Evolutionary conservation across 345 rosid species (phyloP), one percentile per base, ranked within the genome.

Genomic region (Syzygium oleosum): DNA sequence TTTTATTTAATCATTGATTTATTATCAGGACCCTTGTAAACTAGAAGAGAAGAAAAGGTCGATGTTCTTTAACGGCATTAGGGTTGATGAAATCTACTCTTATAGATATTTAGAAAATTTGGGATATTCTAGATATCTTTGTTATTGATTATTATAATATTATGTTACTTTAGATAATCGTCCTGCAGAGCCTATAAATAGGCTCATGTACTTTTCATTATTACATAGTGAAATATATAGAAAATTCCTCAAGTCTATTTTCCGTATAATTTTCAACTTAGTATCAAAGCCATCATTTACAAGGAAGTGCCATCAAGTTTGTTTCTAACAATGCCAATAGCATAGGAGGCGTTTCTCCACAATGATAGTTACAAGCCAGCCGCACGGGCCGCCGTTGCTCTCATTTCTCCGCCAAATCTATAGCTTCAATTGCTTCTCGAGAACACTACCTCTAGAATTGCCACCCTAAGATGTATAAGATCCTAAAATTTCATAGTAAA

Each of bases 361-460:
- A 1, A 14, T 31, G 10, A 65, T 31, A 0, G 2, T 65, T 16
- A 31, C 1, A 1, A 65, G 9, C 22, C 3, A 29, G 1, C 4
- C 9, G 5, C 11, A 65, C 5, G 8, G 12, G 10, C 6, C 3
- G 22, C 12, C 12, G 5, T 8, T 23, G 4, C 41, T 65, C 23
- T 21, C 77, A 29, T 65, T 65, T 31, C 78, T 7, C 23, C 23
- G 7, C 3, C 46, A 31, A 68, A 31, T 31, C 23, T 12, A 2
- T 4, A 31, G 23, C 79, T 15, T 65, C 34, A 8, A 21, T 3
- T 29, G 78, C 1, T 31, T 41, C 16, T 29, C 10, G 41, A 65
- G 78, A 27, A 25, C 41, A 29, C 41, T 29, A 65, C 12, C 77
- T 1, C 38, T 5, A 9, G 41, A 16, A 41, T 65, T 5, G 21